These are phyloP conservation scores for Lentithecium fluviatile DNA, from an alignment of 495 filamentous ascomycete genomes.

Conservation along the genomic window DNA sequence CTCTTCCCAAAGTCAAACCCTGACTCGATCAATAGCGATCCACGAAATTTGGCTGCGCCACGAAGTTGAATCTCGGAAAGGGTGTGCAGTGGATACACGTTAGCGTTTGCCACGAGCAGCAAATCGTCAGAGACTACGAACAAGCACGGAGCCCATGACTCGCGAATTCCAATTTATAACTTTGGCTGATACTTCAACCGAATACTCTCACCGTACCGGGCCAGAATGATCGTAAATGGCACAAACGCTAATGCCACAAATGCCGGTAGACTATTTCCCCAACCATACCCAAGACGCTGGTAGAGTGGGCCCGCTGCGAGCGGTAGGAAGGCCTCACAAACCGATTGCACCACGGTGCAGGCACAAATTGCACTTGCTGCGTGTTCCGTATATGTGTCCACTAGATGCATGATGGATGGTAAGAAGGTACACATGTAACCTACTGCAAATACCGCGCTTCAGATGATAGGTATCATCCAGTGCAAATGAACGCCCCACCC, in stretches of 20 bases:
- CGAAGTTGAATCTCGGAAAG: no score
- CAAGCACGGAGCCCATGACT: no score
- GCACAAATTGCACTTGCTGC: slow-evolving; percentile 15
- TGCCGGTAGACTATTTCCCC: not conserved
- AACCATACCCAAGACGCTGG: not conserved
- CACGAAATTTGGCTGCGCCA: no score
- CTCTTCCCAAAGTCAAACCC: no score
- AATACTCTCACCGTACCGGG: slow-evolving; percentile 3
- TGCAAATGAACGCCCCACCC: slow-evolving; percentile 4
- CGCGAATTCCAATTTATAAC: no score
- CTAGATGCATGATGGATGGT: slow-evolving; percentile 10
- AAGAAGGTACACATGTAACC: slow-evolving; percentile 26
- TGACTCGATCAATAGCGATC: no score
- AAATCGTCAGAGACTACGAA: no score
- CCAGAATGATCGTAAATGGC: not conserved
- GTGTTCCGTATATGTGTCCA: slow-evolving; percentile 18
- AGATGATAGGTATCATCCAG: slow-evolving; percentile 36
- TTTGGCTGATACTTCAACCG: not conserved
- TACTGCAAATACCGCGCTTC: slow-evolving; percentile 23
- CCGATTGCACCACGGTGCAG: slow-evolving; percentile 13
- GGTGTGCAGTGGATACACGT: no score
- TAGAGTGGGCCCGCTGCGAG: not conserved
- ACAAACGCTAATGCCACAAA: not conserved
- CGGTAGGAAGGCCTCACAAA: slow-evolving; percentile 13
- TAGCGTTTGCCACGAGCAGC: no score